These are phyloP conservation scores for Ascochyta rabiei DNA, from an alignment of 2,329 filamentous ascomycete species.

Conservation along the genomic window DNA sequence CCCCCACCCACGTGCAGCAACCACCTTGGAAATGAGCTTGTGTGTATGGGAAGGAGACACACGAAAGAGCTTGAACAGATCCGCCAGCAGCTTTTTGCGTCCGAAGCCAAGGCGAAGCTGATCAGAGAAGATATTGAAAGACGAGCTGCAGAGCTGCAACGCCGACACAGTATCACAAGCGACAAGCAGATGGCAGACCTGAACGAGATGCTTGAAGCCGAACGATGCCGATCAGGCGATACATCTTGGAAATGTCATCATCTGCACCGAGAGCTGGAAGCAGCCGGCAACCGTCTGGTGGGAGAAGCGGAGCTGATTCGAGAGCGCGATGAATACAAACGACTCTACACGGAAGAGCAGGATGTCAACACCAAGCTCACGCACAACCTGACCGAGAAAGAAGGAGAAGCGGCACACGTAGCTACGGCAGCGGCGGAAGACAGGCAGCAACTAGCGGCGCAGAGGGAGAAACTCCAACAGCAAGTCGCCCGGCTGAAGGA, in stretches of 20 bases:
- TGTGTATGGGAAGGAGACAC: not conserved
- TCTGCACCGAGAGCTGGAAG: not conserved
- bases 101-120: not conserved
- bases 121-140: not conserved
- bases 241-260: not conserved
- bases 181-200: not conserved
- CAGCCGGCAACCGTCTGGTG: not conserved
- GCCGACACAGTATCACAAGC: not conserved
- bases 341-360: not conserved
- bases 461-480: not conserved
- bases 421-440: not conserved
- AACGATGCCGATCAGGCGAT: not conserved
- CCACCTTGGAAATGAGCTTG: not conserved
- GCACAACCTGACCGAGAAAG: not conserved
- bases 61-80: not conserved
- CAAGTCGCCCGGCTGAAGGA: not conserved
- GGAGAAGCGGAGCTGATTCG: not conserved
- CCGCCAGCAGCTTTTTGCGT: not conserved
- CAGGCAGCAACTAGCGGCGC: not conserved
- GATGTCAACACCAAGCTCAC: not conserved
- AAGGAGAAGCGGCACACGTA: not conserved
- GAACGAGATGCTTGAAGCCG: not conserved
- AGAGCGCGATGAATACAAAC: not conserved
- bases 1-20: not conserved
- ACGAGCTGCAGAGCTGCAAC: not conserved